Base-by-base conservation (phyloP, 805 yeast genomes). In the Kodamaea leandrae region DNA sequence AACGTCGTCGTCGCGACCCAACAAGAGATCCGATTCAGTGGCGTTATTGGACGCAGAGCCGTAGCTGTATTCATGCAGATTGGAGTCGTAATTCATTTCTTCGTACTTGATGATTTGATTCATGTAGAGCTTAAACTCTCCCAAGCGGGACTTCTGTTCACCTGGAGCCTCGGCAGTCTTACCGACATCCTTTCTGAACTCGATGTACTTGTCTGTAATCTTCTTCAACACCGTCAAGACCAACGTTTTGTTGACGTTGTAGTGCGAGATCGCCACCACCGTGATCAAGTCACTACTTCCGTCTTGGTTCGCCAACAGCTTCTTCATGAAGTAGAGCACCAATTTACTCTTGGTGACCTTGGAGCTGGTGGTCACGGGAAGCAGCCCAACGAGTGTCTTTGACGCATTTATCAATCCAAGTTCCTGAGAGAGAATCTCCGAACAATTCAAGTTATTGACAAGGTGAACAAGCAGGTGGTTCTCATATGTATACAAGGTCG, bases 401-500 rank as follows among this genome's bases (percentile, higher is more conserved):
- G 76, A 63, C 1, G 80, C 61, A 53, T 80, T 78, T 38, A 80
- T 76, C 12, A 65, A 54, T 4, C 81, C 80, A 44, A 78, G 57
- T 39, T 78, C 82, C 47, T 71, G 74, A 12, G 80, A 70, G 3
- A 79, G 64, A 1, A 72, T 57, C 49, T 80, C 85, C 1, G 76
- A 65, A 42, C 81, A 71, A 48, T 77, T 77, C 36, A 78, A 58
- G 37, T 66, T 70, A 30, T 70, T 60, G 18, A 68, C 46, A n/a
- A 61, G 52, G 21, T 68, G 65, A 1, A 67, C 61, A 27, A 79
- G 55, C 17, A 61, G 63, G 33, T 60, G 57, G 52, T 77, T 77
- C 49, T 79, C 83, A 47, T 77, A 69, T 9, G 83, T 74, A 55
- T 75, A 80, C 10, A 79, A 61, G 0, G 84, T 78, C 4, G 83